Conservation (phyloP, 371 early-diverging fungal species). For the Mucor piriformis region DNA sequence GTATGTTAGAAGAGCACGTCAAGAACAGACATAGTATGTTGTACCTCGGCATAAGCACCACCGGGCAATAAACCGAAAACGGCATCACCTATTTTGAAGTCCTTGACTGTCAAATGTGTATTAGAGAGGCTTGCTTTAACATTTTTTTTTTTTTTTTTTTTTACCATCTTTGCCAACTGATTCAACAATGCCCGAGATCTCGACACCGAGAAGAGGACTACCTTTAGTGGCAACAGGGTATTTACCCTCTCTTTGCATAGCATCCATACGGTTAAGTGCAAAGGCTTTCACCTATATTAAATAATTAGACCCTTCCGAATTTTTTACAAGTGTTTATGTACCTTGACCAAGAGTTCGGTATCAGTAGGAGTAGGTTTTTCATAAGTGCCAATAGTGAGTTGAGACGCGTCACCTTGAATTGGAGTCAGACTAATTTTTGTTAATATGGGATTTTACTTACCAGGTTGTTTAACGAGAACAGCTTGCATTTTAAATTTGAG, state of each 20-base stretch:
- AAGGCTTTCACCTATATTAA: conserved; percentile 59
- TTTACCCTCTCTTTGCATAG: conserved; percentile 69
- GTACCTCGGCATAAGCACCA: conserved; percentile 74
- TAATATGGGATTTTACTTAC: conserved; percentile 3
- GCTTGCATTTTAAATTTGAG: conserved; percentile 29
- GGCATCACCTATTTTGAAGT: conserved; percentile 62
- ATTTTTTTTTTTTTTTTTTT: background rate
- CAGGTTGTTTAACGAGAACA: conserved; percentile 41
- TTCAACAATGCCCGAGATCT: conserved; percentile 72
- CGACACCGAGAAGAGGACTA: conserved; percentile 74
- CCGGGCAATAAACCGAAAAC: conserved; percentile 77
- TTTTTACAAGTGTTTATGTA: too few relatives aligned
- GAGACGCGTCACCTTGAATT: conserved; percentile 53
- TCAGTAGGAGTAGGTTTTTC: conserved; percentile 56
- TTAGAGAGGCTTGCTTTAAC: background rate
- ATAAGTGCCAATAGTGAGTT: conserved; percentile 57
- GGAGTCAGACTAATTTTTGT: background rate
- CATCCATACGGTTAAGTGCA: conserved; percentile 81
- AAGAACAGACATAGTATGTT: background rate
- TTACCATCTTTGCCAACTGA: conserved; percentile 51
- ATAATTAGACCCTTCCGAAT: too few relatives aligned
- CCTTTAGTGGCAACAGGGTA: conserved; percentile 73
- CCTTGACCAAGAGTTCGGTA: conserved; percentile 70
- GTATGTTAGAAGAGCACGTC: background rate
- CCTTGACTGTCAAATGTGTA: conserved; percentile 47